Evolutionary conservation across 768 basidiomycete species (phyloP).

Genomic region (Lactifluus rugatus): DNA sequence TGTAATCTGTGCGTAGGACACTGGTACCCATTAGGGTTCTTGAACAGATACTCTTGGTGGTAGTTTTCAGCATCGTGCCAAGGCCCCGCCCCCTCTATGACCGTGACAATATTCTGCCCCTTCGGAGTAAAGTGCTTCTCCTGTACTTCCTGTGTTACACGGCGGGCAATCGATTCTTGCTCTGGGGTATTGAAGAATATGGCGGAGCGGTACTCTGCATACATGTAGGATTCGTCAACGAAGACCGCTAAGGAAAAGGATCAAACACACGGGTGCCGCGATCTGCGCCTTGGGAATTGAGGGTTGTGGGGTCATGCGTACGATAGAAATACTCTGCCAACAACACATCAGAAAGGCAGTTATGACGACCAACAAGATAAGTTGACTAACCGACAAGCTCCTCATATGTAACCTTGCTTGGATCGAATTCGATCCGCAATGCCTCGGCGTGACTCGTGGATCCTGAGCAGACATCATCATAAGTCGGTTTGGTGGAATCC

Average conservation of each 20-base stretch:
- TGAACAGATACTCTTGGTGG: slow-evolving; percentile 73
- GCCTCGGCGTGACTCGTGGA: slow-evolving; percentile 85
- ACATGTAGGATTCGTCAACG: background rate
- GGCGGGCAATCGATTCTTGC: slow-evolving; percentile 61
- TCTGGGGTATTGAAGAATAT: slow-evolving; percentile 75
- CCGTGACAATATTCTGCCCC: slow-evolving; percentile 64
- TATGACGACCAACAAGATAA: background rate
- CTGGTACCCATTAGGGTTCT: slow-evolving; percentile 84
- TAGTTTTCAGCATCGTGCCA: slow-evolving; percentile 86
- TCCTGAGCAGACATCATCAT: slow-evolving; percentile 70
- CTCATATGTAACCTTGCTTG: slow-evolving; percentile 61
- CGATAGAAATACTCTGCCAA: slow-evolving; percentile 83
- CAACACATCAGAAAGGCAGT: background rate
- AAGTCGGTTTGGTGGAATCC: slow-evolving; percentile 47
- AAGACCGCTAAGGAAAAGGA: background rate
- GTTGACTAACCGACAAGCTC: slow-evolving; percentile 70
- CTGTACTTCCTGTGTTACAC: slow-evolving; percentile 76
- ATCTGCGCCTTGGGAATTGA: slow-evolving; percentile 71
- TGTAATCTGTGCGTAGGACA: slow-evolving; percentile 82
- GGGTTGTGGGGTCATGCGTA: slow-evolving; percentile 85
- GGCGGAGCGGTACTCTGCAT: slow-evolving; percentile 81
- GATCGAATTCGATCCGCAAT: slow-evolving; percentile 79
- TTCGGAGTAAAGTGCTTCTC: slow-evolving; percentile 70
- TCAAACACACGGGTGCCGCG: slow-evolving; percentile 58
- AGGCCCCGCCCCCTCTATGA: slow-evolving; percentile 53